These are phyloP conservation scores for Jatropha multifida DNA, from an alignment of 441 rosid genomes.

Conservation along the genomic window DNA sequence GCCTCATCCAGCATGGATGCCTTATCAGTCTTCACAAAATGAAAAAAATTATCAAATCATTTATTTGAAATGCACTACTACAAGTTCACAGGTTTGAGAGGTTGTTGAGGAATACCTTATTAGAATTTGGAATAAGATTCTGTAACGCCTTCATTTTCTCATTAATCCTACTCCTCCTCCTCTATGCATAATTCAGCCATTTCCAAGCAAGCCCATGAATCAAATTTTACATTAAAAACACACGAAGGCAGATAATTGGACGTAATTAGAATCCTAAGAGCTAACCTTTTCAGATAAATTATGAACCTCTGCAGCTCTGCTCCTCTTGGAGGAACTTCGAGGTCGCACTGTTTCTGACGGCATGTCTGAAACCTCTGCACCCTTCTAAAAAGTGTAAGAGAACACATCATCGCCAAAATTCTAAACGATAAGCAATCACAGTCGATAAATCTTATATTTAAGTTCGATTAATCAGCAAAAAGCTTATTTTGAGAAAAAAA, in stretches of 20 bases:
- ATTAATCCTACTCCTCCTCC: conserved; percentile 89
- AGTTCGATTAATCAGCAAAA: background rate
- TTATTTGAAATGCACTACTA: background rate
- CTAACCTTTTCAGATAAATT: conserved; percentile 67
- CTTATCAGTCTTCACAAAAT: conserved; percentile 60
- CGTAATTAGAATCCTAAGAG: background rate
- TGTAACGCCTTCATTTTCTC: conserved; percentile 97
- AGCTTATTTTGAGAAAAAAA: background rate
- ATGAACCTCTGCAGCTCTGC: conserved; percentile 82
- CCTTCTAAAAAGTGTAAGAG: conserved; percentile 30
- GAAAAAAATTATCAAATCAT: conserved; percentile 1
- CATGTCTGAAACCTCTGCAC: conserved; percentile 40
- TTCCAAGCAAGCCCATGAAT: background rate
- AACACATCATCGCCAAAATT: background rate
- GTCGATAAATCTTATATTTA: background rate
- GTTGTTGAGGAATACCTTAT: conserved; percentile 49
- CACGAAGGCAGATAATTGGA: background rate
- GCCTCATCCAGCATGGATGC: conserved; percentile 93
- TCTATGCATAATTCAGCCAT: conserved; percentile 40
- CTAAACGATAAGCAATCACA: background rate
- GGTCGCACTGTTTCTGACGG: conserved; percentile 39
- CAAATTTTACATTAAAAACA: background rate
- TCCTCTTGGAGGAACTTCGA: conserved; percentile 65
- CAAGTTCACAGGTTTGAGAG: background rate
- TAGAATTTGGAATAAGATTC: conserved; percentile 86